Percentiles rank a stretch among this genome's conserved stretches.
These are phyloP conservation scores for Diaporthe vaccinii DNA, from an alignment of 2,329 filamentous ascomycete species.

Conservation along the genomic window DNA sequence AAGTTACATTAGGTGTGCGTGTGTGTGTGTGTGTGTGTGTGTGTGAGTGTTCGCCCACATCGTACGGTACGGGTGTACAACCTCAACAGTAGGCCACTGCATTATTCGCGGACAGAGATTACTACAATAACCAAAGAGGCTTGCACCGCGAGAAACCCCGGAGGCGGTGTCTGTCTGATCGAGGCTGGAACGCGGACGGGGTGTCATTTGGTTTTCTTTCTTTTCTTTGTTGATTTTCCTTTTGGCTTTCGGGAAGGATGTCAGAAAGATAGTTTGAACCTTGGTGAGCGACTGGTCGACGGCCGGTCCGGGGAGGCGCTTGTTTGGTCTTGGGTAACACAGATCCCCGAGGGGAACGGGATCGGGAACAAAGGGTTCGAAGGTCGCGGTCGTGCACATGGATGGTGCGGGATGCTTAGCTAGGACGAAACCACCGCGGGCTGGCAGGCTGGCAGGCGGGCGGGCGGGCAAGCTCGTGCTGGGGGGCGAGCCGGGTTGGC, in stretches of 20 bases:
- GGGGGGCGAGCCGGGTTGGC: slow-evolving; percentile 17
- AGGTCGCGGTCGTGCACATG: slow-evolving; percentile 29
- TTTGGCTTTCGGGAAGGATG: slow-evolving; percentile 38
- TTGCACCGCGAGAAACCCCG: slow-evolving; percentile 8
- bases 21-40: not conserved
- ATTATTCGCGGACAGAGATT: not conserved
- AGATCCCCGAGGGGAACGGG: slow-evolving; percentile 28
- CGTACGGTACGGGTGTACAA: not conserved
- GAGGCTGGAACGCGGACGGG: slow-evolving; percentile 14
- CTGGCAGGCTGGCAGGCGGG: slow-evolving; percentile 20
- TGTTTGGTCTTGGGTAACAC: slow-evolving; percentile 26
- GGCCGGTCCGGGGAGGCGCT: slow-evolving; percentile 21
- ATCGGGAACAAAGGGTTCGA: slow-evolving; percentile 33
- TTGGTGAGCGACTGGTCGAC: slow-evolving; percentile 20
- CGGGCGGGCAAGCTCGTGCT: not conserved
- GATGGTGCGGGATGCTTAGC: slow-evolving; percentile 28
- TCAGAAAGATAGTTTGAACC: slow-evolving; percentile 30
- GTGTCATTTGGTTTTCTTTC: not conserved
- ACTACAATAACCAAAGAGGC: slow-evolving; percentile 13
- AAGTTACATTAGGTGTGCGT: not conserved
- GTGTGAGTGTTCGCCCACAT: not conserved
- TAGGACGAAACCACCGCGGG: slow-evolving; percentile 35
- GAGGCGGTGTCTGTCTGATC: slow-evolving; percentile 22
- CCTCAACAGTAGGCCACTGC: not conserved
- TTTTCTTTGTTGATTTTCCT: slow-evolving; percentile 7